Evolutionary conservation across 345 rosid genomes (phyloP).

Genomic region (Dipteronia sinensis): DNA sequence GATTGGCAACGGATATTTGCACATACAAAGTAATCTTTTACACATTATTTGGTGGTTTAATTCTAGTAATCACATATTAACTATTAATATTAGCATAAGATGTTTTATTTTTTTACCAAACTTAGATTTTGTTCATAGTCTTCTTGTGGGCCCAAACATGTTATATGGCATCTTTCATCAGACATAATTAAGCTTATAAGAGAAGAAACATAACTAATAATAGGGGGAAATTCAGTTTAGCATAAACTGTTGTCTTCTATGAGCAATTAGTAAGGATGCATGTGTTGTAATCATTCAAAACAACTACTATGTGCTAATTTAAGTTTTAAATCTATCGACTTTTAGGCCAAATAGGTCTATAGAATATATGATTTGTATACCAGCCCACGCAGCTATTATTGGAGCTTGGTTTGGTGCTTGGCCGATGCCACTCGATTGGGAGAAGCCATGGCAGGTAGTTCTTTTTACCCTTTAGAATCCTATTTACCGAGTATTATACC

Average conservation of each 20-base stretch:
- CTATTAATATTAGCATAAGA: background rate
- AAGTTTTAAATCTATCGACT: slow-evolving; percentile 15
- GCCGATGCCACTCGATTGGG: slow-evolving; percentile 99
- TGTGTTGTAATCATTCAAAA: background rate
- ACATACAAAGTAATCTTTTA: slow-evolving; percentile 50
- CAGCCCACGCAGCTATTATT: slow-evolving; percentile 77
- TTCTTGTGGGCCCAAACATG: background rate
- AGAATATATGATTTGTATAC: slow-evolving; percentile 71
- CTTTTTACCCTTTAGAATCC: background rate
- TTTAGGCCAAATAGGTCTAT: slow-evolving; percentile 55
- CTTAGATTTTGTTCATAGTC: background rate
- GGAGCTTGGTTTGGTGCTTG: slow-evolving; percentile 99
- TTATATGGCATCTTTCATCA: background rate
- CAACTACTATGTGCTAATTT: slow-evolving; percentile 5
- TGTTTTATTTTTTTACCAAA: background rate
- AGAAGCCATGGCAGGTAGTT: slow-evolving; percentile 96
- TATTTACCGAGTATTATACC: too few relatives aligned
- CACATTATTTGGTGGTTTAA: background rate
- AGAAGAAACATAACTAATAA: background rate
- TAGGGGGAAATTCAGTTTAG: background rate
- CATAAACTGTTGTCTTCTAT: background rate
- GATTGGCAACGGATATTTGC: slow-evolving; percentile 75
- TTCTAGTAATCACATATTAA: background rate
- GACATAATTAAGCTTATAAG: background rate
- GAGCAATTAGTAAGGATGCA: background rate